Evolutionary conservation across 164 flowering plant genomes (phyloP), one percentile per base, ranked within the genome.

Genomic region (Annona squamosa): DNA sequence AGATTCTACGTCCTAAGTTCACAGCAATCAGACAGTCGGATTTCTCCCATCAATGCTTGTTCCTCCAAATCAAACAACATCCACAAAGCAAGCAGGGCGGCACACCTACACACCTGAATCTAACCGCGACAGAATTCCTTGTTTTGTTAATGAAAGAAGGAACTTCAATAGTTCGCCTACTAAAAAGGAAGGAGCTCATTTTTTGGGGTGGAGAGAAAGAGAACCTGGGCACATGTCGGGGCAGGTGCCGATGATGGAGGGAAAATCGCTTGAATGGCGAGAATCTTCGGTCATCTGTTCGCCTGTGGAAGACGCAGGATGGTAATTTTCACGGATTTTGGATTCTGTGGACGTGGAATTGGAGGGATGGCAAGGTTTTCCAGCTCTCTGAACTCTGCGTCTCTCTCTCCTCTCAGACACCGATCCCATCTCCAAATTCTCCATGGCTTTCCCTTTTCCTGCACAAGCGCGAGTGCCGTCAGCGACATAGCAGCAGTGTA

Each of bases 171-270:
- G 9, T 52, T 9, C 59, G 3, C 9, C 17, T 52, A 52, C 1
- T 26, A 26, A 26, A 1, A 26, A 52, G 13, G 13, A 52, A 52
- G 2, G 3, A 52, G 13, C 9, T 52, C 17, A 16, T 9, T 9
- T 52, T 52, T 52, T 52, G 59, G 13, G 13, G 59, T 10, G 59
- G 10, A 52, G 59, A 52, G 59, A 52, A 10, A 16, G 59, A 52
- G 13, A 52, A 85, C 88, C 86, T 72, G 88, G 86, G 76, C 88
- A 86, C 86, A 84, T 86, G 65, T 82, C 82, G 56, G 78, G 80
- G 82, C 88, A 86, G 72, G 85, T 86, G 66, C 88, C 88, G 26
- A 74, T 75, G 3, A 77, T 7, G 19, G 77, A 59, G 5, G 75
- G 64, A 52, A 67, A 44, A 12, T 63, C 65, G 68, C 13, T 16